phyloP scores from a whole-genome alignment of 2,329 filamentous ascomycete genomes.

The Paraphoma sp. region DNA sequence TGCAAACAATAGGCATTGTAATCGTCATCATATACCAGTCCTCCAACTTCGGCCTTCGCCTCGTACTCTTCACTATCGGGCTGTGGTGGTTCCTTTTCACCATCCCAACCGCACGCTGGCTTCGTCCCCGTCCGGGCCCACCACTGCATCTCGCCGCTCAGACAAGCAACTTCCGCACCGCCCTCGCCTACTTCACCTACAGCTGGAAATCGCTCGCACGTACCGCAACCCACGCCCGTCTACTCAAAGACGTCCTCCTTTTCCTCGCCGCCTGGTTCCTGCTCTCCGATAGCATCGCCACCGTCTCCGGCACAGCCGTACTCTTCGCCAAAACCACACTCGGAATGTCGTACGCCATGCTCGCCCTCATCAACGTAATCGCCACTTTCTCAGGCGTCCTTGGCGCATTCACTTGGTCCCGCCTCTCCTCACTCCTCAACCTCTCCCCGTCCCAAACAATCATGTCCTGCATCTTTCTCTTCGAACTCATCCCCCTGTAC shows the following conservation, averaged over 20 bases:
- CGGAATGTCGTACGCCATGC: constrained; percentile 83
- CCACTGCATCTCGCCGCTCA: constrained; percentile 56
- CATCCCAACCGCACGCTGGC: constrained; percentile 84
- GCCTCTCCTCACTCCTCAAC: constrained; percentile 71
- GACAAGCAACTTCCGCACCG: constrained; percentile 53
- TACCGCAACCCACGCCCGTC: constrained; percentile 77
- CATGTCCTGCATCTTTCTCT: constrained; percentile 85
- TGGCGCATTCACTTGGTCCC: constrained; percentile 90
- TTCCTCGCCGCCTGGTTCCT: constrained; percentile 94
- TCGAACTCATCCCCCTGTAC: constrained; percentile 92
- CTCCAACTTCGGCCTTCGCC: constrained; percentile 82
- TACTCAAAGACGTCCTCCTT: constrained; percentile 74
- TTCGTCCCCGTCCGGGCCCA: constrained; percentile 87
- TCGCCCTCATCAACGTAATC: constrained; percentile 94
- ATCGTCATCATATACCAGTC: constrained; percentile 69
- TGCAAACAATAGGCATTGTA: constrained; percentile 82
- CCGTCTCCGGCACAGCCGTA: constrained; percentile 91
- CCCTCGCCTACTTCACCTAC: constrained; percentile 76
- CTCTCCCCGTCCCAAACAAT: constrained; percentile 87
- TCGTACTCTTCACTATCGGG: constrained; percentile 87
- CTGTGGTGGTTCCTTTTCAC: constrained; percentile 94
- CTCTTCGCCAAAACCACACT: constrained; percentile 94
- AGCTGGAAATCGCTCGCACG: constrained; percentile 87
- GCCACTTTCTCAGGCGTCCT: constrained; percentile 82
- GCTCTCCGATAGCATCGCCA: constrained; percentile 91